Evolutionary conservation across 2,329 filamentous ascomycete genomes (phyloP).

Genomic region (Coniosporium tulheliwenetii): DNA sequence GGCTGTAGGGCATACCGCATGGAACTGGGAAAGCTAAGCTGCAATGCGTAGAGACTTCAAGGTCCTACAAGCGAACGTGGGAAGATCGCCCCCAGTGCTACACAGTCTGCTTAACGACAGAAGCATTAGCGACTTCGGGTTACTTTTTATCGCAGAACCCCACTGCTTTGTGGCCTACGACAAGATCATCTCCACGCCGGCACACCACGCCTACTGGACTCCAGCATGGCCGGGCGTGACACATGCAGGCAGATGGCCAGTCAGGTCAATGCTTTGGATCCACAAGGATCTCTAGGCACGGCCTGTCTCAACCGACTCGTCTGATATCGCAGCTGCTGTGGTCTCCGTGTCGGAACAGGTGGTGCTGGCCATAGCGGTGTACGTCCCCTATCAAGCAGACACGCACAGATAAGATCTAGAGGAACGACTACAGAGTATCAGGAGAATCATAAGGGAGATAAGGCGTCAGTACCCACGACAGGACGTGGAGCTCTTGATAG

Average conservation of each 20-base stretch:
- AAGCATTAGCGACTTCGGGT: not conserved
- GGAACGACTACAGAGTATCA: not conserved
- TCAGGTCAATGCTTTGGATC: not conserved
- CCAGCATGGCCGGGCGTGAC: not conserved
- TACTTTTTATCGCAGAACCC: not conserved
- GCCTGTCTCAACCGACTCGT: not conserved
- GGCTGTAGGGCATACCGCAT: not conserved
- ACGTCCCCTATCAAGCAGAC: not conserved
- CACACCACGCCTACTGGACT: not conserved
- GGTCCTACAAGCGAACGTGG: not conserved
- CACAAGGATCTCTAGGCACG: not conserved
- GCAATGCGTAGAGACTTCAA: not conserved
- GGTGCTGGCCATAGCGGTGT: not conserved
- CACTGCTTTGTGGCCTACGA: not conserved
- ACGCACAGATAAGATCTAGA: not conserved
- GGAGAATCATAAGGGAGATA: not conserved
- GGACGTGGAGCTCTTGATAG: constrained; percentile 1
- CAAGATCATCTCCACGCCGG: not conserved
- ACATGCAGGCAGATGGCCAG: not conserved
- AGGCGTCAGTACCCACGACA: not conserved
- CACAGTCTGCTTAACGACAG: not conserved
- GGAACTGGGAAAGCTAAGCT: not conserved
- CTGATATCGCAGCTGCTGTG: not conserved
- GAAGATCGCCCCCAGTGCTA: not conserved
- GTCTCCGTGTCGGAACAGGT: not conserved